A percentile compares a stretch with the other conserved stretches of the same genome.
phyloP scores from a whole-genome alignment of 2,329 filamentous ascomycete genomes.

The Ophiosphaerella narmari region DNA sequence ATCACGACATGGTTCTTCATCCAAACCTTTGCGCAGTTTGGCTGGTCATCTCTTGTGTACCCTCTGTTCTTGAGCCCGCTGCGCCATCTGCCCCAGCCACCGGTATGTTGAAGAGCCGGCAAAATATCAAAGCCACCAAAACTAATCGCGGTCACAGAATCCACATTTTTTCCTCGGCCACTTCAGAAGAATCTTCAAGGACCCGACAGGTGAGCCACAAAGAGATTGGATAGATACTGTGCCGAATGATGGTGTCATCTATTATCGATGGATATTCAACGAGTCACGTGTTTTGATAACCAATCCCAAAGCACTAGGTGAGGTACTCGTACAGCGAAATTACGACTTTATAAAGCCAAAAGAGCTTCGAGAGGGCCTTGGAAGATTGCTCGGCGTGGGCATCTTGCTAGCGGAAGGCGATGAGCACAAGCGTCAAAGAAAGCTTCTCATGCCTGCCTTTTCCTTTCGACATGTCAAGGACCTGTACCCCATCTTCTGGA shows the following conservation, averaged over 20 bases:
- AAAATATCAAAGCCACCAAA: neutral
- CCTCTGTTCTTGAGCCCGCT: conserved; percentile 63
- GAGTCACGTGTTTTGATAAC: conserved; percentile 52
- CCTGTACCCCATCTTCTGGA: conserved; percentile 55
- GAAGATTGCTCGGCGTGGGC: conserved; percentile 70
- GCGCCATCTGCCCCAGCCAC: conserved; percentile 60
- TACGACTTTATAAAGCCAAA: conserved; percentile 57
- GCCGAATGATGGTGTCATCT: conserved; percentile 61
- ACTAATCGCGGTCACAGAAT: conserved; percentile 17
- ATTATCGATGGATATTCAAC: conserved; percentile 57
- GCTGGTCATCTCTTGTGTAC: conserved; percentile 58
- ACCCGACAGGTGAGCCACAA: conserved; percentile 51
- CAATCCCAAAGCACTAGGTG: conserved; percentile 53
- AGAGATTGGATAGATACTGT: conserved; percentile 58
- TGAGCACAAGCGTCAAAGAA: conserved; percentile 71
- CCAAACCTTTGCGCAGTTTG: conserved; percentile 39
- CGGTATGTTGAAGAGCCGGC: conserved; percentile 43
- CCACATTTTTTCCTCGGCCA: conserved; percentile 48
- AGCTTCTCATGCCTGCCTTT: conserved; percentile 56
- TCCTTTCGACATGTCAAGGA: conserved; percentile 57
- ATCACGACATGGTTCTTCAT: conserved; percentile 48
- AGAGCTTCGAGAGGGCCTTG: conserved; percentile 58
- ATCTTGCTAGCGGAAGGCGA: conserved; percentile 86
- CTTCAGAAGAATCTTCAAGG: conserved; percentile 48
- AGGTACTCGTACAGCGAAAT: conserved; percentile 56